Conservation (phyloP, 2,329 filamentous ascomycete genomes). For the Penicillium sclerotigenum region DNA sequence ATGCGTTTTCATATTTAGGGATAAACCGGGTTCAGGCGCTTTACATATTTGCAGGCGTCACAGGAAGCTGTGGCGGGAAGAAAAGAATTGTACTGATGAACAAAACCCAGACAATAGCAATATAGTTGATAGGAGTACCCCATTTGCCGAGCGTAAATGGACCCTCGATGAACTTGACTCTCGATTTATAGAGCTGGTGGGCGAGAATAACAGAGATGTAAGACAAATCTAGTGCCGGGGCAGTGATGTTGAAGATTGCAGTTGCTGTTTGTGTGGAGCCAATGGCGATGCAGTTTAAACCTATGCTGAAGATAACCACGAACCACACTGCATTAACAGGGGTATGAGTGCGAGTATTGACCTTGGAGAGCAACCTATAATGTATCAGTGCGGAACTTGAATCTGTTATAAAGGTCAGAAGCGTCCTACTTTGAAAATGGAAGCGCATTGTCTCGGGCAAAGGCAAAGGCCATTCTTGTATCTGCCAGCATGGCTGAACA, state of each 20-base stretch:
- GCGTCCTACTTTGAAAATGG: slow-evolving; percentile 54
- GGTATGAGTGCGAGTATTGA: slow-evolving; percentile 55
- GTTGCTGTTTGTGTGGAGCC: slow-evolving; percentile 45
- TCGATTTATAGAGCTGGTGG: slow-evolving; percentile 52
- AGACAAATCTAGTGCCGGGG: slow-evolving; percentile 51
- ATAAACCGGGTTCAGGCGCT: not conserved
- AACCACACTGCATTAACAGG: slow-evolving; percentile 64
- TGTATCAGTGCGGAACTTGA: not conserved
- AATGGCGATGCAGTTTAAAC: slow-evolving; percentile 50
- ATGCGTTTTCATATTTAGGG: not conserved
- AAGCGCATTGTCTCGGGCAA: slow-evolving; percentile 58
- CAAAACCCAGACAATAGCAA: slow-evolving; percentile 59
- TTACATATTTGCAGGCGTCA: slow-evolving; percentile 51
- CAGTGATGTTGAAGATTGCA: slow-evolving; percentile 54
- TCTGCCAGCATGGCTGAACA: slow-evolving; percentile 63
- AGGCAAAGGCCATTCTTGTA: slow-evolving; percentile 61
- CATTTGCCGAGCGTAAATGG: slow-evolving; percentile 57
- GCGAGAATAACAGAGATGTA: slow-evolving; percentile 62
- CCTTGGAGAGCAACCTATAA: slow-evolving; percentile 50
- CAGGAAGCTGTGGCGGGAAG: slow-evolving; percentile 49
- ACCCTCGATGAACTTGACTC: slow-evolving; percentile 55
- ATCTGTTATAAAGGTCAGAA: not conserved
- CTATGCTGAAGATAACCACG: slow-evolving; percentile 55
- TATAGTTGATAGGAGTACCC: slow-evolving; percentile 54
- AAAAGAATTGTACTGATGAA: slow-evolving; percentile 63